These are phyloP conservation scores for Chrysanthemum lavandulifolium DNA, from an alignment of 129 eudicot species.

Conservation along the genomic window DNA sequence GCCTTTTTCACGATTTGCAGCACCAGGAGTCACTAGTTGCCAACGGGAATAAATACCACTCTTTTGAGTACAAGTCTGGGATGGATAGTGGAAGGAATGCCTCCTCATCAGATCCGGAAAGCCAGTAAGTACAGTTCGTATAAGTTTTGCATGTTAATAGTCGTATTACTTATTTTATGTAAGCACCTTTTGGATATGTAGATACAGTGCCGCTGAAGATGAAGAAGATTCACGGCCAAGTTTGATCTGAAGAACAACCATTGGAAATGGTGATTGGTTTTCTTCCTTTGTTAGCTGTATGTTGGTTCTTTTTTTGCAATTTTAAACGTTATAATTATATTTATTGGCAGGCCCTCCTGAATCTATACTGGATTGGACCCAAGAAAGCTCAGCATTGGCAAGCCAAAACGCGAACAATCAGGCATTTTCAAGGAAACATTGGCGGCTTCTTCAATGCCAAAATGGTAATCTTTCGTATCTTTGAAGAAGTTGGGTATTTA, in stretches of 20 bases:
- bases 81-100: constrained; percentile 73
- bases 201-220: constrained; percentile 95
- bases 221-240: constrained; percentile 71
- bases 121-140: constrained; percentile 74
- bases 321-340: constrained; percentile 12
- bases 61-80: constrained; percentile 93
- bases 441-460: constrained; percentile 99
- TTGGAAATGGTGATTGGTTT: constrained; percentile 72
- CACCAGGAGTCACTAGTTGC: constrained; percentile 91
- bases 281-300: constrained; percentile 6
- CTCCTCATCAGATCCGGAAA: constrained; percentile 92
- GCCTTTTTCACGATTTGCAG: constrained; percentile 43
- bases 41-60: constrained; percentile 71
- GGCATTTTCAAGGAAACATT: constrained; percentile 89
- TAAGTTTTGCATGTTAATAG: constrained; percentile 13
- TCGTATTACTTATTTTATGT: neutral
- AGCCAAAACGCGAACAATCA: constrained; percentile 74
- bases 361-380: constrained; percentile 93
- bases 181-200: constrained; percentile 23
- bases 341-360: constrained; percentile 84
- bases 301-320: constrained; percentile 7
- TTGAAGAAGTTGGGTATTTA: constrained; percentile 5
- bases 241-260: constrained; percentile 86
- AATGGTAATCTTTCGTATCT: constrained; percentile 53
- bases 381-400: constrained; percentile 78